Percentiles rank a stretch among this genome's conserved stretches.
Conservation (phyloP, 495 filamentous ascomycete species). For the Cercophora scortea region DNA sequence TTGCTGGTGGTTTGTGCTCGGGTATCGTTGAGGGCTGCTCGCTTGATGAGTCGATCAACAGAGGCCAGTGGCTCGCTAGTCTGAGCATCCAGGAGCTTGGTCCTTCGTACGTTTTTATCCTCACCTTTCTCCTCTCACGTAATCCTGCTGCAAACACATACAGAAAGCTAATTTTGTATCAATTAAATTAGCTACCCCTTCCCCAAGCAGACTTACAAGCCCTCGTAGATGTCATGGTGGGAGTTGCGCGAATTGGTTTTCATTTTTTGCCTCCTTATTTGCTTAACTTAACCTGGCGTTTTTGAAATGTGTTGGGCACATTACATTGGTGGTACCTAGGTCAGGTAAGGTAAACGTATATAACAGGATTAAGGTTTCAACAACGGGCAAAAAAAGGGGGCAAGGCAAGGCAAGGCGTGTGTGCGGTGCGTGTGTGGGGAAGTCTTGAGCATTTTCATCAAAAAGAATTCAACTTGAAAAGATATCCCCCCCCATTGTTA, state of each 20-base stretch:
- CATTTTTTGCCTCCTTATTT: neutral
- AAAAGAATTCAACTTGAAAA: neutral
- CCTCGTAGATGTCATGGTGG: neutral
- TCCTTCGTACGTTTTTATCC: slow-evolving; percentile 95
- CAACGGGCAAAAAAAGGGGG: neutral
- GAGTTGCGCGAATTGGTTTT: neutral
- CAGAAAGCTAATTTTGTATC: neutral
- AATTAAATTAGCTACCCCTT: slow-evolving; percentile 29
- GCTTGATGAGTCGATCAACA: slow-evolving; percentile 67
- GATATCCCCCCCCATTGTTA: neutral
- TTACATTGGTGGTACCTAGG: too few species aligned
- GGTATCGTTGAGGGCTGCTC: slow-evolving; percentile 78
- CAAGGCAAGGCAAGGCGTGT: neutral
- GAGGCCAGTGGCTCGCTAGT: slow-evolving; percentile 92
- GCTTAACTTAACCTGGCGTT: neutral
- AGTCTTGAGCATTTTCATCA: neutral
- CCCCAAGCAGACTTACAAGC: slow-evolving; percentile 38
- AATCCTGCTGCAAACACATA: neutral
- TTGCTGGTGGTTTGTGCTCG: slow-evolving; percentile 87
- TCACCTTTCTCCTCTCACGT: slow-evolving; percentile 31
- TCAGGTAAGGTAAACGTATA: too few species aligned
- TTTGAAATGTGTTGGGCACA: too few species aligned
- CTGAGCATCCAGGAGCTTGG: slow-evolving; percentile 89
- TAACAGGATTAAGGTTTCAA: neutral
- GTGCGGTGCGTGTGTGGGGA: neutral